A percentile compares a stretch with the other conserved stretches of the same genome.
phyloP scores from a whole-genome alignment of 179 eudicot genomes.

The Sideroxylon spinosum region DNA sequence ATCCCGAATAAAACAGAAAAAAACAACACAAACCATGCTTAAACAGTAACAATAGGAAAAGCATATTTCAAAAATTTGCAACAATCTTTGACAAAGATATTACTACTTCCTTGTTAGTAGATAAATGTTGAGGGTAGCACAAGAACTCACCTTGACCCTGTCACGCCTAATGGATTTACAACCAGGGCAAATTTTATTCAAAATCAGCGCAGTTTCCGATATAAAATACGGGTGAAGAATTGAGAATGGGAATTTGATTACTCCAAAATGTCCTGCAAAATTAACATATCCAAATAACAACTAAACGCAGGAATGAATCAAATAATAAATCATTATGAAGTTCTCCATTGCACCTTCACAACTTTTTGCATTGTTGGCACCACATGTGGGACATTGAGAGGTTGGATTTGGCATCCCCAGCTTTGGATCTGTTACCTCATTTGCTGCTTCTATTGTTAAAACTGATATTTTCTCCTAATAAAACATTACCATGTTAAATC shows the following conservation, averaged over 20 bases:
- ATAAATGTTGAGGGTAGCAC: neutral
- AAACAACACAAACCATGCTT: neutral
- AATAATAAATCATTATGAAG: neutral
- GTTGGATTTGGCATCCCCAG: slow-evolving; percentile 82
- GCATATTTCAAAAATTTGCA: neutral
- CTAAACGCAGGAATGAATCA: slow-evolving; percentile 1
- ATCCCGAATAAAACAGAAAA: neutral
- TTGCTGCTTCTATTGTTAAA: slow-evolving; percentile 45
- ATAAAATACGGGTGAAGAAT: slow-evolving; percentile 72
- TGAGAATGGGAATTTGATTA: slow-evolving; percentile 59
- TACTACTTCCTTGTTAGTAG: neutral
- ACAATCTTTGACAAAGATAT: neutral
- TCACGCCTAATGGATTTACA: slow-evolving; percentile 61
- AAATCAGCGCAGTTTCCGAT: slow-evolving; percentile 65
- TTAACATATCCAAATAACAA: slow-evolving; percentile 10
- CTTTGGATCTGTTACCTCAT: slow-evolving; percentile 74
- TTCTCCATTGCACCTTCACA: slow-evolving; percentile 67
- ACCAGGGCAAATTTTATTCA: slow-evolving; percentile 84
- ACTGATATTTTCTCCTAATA: slow-evolving; percentile 69
- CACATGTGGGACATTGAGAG: slow-evolving; percentile 70
- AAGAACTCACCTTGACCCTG: slow-evolving; percentile 60
- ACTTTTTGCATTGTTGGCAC: slow-evolving; percentile 46
- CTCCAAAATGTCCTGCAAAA: slow-evolving; percentile 84
- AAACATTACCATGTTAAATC: slow-evolving; percentile 8
- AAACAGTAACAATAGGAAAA: neutral